Conservation (phyloP, 2,329 filamentous ascomycete genomes). For the Trichoderma gracile region DNA sequence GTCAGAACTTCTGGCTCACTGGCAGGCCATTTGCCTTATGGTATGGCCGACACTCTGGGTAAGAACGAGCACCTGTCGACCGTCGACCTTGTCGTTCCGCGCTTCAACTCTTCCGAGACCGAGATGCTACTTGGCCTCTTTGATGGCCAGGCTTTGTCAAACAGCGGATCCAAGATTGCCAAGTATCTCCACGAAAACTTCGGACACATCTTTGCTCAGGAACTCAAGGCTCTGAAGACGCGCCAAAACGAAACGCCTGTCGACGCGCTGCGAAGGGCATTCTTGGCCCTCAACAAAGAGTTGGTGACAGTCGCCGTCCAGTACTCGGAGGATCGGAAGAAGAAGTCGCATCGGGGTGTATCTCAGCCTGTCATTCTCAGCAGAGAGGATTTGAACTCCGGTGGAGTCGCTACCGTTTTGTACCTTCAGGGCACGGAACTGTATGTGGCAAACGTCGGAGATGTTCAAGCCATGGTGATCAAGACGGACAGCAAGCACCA, state of each 20-base stretch:
- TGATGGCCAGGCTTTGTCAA: conserved; percentile 86
- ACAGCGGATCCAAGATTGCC: conserved; percentile 89
- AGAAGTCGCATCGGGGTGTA: conserved; percentile 69
- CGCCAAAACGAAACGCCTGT: conserved; percentile 70
- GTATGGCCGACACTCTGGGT: conserved; percentile 94
- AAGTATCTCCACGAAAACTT: conserved; percentile 98
- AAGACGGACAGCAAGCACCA: conserved; percentile 82
- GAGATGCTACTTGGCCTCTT: conserved; percentile 94
- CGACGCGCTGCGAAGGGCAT: conserved; percentile 83
- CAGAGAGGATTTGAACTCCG: conserved; percentile 85
- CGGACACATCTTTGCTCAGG: conserved; percentile 76
- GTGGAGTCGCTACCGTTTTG: conserved; percentile 86
- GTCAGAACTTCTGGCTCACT: conserved; percentile 95
- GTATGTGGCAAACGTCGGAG: conserved; percentile 92
- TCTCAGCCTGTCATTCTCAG: conserved; percentile 74
- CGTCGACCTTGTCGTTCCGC: conserved; percentile 90
- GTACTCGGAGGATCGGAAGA: conserved; percentile 71
- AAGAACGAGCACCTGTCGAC: conserved; percentile 93
- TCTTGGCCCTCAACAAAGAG: conserved; percentile 90
- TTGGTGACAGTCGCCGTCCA: conserved; percentile 82
- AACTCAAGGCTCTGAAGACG: conserved; percentile 72
- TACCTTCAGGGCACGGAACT: conserved; percentile 89
- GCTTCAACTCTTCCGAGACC: conserved; percentile 84
- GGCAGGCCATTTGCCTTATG: conserved; percentile 87
- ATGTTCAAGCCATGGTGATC: conserved; percentile 93